These are phyloP conservation scores for Talaromyces sp. DNA, from an alignment of 2,329 filamentous ascomycete genomes.

Conservation along the genomic window DNA sequence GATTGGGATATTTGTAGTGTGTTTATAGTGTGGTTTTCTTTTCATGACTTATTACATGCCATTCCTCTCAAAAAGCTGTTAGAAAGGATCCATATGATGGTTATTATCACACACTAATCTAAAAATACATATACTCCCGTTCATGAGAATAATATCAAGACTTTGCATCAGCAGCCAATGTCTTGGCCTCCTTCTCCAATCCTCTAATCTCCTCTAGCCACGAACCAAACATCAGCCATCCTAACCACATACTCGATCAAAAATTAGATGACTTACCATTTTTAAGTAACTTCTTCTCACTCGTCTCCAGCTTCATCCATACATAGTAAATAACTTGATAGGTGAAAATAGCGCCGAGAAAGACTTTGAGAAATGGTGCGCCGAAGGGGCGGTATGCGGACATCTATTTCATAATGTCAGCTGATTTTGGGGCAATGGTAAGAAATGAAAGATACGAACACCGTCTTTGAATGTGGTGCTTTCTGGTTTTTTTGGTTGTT, in stretches of 20 bases:
- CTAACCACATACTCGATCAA: not conserved
- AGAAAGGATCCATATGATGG: too few relatives aligned
- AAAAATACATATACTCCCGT: not conserved
- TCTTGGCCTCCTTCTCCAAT: conserved; percentile 36
- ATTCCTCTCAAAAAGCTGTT: too few relatives aligned
- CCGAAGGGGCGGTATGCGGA: conserved; percentile 39
- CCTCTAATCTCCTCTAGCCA: conserved; percentile 32
- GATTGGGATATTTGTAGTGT: conserved; percentile 48
- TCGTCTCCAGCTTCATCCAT: conserved; percentile 48
- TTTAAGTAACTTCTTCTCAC: conserved; percentile 42
- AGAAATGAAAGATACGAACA: conserved; percentile 21
- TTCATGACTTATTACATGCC: not conserved
- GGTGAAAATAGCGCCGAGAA: conserved; percentile 47
- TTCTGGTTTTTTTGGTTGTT: conserved; percentile 4
- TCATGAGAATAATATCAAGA: not conserved
- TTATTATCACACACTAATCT: not conserved
- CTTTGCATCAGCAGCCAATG: conserved; percentile 27
- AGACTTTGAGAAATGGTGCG: conserved; percentile 47
- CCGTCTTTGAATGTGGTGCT: conserved; percentile 28
- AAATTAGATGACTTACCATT: conserved; percentile 31
- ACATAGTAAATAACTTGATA: conserved; percentile 49
- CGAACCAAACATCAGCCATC: not conserved
- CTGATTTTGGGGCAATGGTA: not conserved
- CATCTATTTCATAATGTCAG: conserved; percentile 27
- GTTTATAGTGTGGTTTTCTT: not conserved